phyloP scores from a whole-genome alignment of 495 filamentous ascomycete species.

The Acidomyces sp. region DNA sequence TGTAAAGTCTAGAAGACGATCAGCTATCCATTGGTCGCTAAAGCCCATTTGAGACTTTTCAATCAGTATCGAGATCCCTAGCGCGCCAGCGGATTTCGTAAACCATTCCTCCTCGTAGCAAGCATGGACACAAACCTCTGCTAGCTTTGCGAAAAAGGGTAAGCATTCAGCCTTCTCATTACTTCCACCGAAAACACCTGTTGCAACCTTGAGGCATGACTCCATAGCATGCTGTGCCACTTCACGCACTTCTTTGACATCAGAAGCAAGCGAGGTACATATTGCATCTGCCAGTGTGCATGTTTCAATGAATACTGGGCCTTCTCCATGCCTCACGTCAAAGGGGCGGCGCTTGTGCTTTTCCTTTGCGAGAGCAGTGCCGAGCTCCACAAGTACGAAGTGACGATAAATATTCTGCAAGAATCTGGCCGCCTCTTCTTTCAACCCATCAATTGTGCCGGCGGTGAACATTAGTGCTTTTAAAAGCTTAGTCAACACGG shows the following conservation, averaged over 20 bases:
- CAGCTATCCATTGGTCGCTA: conserved; percentile 68
- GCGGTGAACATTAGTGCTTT: conserved; percentile 73
- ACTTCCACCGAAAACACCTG: conserved; percentile 59
- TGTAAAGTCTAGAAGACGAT: conserved; percentile 70
- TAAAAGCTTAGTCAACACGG: conserved; percentile 66
- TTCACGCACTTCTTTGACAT: conserved; percentile 64
- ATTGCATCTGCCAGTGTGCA: conserved; percentile 79
- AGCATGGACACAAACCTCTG: conserved; percentile 74
- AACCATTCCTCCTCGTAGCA: conserved; percentile 98
- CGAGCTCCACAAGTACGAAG: conserved; percentile 84
- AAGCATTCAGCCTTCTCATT: conserved; percentile 54
- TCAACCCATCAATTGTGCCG: conserved; percentile 66
- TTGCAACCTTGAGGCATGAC: conserved; percentile 63
- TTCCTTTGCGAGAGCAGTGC: conserved; percentile 58
- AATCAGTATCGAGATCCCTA: conserved; percentile 77
- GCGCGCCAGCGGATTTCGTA: conserved; percentile 78
- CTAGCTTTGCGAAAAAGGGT: conserved; percentile 68
- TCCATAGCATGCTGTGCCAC: conserved; percentile 66
- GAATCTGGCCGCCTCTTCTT: conserved; percentile 55
- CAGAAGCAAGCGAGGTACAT: conserved; percentile 73
- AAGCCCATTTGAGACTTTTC: conserved; percentile 68
- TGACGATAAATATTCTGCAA: conserved; percentile 73
- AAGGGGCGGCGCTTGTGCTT: conserved; percentile 63
- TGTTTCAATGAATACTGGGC: conserved; percentile 69
- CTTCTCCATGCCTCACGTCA: conserved; percentile 72